Evolutionary conservation across 179 eudicot genomes (phyloP).

Genomic region (Vitellaria paradoxa): DNA sequence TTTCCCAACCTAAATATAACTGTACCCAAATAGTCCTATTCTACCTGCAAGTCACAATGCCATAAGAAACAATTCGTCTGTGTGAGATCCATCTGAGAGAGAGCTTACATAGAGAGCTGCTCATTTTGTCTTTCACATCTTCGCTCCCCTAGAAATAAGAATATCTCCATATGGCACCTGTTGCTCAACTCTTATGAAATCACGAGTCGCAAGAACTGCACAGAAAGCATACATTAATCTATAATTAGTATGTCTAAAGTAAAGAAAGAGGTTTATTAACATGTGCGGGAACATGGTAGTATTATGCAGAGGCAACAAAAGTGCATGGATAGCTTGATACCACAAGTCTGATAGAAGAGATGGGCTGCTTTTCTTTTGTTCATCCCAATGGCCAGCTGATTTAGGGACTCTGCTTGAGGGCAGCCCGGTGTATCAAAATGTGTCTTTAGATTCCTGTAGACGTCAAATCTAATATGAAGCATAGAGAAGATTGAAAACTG

Average conservation of each 20-base stretch:
- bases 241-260: not conserved
- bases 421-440: constrained; percentile 84
- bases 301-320: not conserved
- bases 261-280: not conserved
- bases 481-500: not conserved
- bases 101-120: not conserved
- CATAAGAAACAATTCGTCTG: not conserved
- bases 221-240: not conserved
- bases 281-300: no score
- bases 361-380: constrained; percentile 71
- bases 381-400: constrained; percentile 80
- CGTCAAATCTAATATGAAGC: constrained; percentile 11
- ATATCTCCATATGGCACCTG: constrained; percentile 70
- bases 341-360: constrained; percentile 88
- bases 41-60: not conserved
- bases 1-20: constrained; percentile 7
- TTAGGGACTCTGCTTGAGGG: constrained; percentile 61
- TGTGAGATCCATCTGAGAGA: not conserved
- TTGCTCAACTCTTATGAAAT: constrained; percentile 65
- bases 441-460: constrained; percentile 75
- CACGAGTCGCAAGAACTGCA: constrained; percentile 85
- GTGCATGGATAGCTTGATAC: constrained; percentile 28
- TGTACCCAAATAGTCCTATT: not conserved
- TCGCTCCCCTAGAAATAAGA: constrained; percentile 70
- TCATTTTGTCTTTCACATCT: constrained; percentile 46